Conservation (phyloP, 768 basidiomycete species). For the Pleurotus citrinopileatus region DNA sequence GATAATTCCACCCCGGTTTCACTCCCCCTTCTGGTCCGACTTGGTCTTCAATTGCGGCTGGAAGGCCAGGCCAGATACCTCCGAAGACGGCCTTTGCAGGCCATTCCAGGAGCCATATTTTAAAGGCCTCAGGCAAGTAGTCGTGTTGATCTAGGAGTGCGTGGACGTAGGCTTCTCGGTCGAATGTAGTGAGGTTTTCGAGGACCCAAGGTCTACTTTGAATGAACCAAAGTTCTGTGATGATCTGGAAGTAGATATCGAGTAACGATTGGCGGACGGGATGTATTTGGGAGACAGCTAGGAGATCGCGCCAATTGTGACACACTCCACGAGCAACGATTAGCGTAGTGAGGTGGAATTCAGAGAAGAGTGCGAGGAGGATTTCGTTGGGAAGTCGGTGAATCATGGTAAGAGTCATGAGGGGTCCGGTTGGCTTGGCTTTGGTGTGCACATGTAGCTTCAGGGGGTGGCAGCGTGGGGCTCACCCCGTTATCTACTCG, state of each 20-base stretch:
- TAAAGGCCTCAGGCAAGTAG: neutral
- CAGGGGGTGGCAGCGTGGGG: no score
- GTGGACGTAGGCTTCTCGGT: constrained; percentile 10
- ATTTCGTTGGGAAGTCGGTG: constrained; percentile 1
- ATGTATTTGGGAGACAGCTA: constrained; percentile 11
- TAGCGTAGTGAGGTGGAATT: neutral
- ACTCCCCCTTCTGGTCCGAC: neutral
- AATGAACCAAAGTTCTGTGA: constrained; percentile 15
- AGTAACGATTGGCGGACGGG: constrained; percentile 19
- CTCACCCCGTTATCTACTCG: no score
- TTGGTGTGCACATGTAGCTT: no score
- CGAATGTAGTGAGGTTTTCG: constrained; percentile 5
- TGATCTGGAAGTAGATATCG: constrained; percentile 14
- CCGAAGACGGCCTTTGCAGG: constrained; percentile 19
- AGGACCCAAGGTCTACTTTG: constrained; percentile 15
- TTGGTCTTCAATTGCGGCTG: neutral
- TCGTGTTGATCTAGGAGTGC: constrained; percentile 2
- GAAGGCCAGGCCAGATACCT: constrained; percentile 20
- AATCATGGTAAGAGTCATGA: no score
- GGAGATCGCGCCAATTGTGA: constrained; percentile 15
- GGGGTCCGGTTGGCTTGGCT: no score
- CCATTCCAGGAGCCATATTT: constrained; percentile 25
- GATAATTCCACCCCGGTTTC: neutral
- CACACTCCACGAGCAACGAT: constrained; percentile 17
- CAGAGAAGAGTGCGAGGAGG: neutral